phyloP scores from a whole-genome alignment of 2,329 filamentous ascomycete species.

The Calonectria henricotiae region DNA sequence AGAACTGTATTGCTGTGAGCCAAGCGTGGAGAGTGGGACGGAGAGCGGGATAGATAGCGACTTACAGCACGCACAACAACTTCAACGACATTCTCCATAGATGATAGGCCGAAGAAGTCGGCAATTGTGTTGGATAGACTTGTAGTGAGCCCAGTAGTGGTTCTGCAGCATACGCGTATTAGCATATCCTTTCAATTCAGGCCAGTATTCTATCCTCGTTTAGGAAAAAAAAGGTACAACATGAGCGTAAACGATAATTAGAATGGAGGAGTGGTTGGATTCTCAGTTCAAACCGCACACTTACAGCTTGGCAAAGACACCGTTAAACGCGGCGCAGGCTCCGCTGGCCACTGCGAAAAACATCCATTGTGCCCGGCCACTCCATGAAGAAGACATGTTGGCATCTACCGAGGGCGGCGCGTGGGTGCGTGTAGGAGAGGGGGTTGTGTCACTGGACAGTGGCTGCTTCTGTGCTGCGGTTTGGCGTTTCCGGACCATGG shows the following conservation, averaged over 20 bases:
- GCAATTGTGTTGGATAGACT: conserved; percentile 66
- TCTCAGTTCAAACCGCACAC: conserved; percentile 51
- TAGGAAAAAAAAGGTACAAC: neutral
- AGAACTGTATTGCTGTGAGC: conserved; percentile 66
- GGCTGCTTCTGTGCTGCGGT: conserved; percentile 37
- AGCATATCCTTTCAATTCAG: neutral
- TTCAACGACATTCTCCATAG: conserved; percentile 64
- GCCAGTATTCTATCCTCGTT: neutral
- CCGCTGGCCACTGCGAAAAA: conserved; percentile 82
- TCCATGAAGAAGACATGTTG: conserved; percentile 49
- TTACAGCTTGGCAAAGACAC: conserved; percentile 87
- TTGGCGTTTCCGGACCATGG: conserved; percentile 55
- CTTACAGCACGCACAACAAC: conserved; percentile 67
- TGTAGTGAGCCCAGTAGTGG: conserved; percentile 71
- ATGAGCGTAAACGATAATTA: neutral
- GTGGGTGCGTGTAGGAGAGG: conserved; percentile 4
- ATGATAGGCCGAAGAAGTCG: conserved; percentile 61
- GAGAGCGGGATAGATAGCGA: conserved; percentile 15
- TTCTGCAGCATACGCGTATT: conserved; percentile 58
- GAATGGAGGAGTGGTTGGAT: neutral
- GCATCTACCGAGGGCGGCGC: conserved; percentile 30
- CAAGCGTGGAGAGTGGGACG: conserved; percentile 11
- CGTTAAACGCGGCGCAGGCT: conserved; percentile 85
- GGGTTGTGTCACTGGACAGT: neutral
- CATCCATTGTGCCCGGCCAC: conserved; percentile 71